Evolutionary conservation across 2,329 filamentous ascomycete genomes (phyloP).

Genomic region (Ophiostoma sp.): DNA sequence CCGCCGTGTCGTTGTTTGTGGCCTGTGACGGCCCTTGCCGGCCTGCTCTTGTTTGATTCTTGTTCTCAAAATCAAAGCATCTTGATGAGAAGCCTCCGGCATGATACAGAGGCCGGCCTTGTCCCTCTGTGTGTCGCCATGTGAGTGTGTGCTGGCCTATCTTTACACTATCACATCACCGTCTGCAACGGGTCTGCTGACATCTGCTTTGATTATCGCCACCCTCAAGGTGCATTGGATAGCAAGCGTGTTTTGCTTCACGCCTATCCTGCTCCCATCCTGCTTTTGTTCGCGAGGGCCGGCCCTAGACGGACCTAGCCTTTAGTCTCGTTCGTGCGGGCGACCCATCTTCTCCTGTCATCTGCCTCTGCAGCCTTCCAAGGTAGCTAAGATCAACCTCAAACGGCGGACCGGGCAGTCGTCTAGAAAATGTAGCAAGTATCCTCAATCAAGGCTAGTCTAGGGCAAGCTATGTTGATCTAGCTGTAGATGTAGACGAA

Average conservation of each 20-base stretch:
- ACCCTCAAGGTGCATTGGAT: slow-evolving; percentile 1
- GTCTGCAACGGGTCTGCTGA: neutral
- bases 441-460: slow-evolving; percentile 20
- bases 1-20: neutral
- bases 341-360: neutral
- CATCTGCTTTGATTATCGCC: neutral
- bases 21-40: neutral
- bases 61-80: neutral
- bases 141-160: neutral
- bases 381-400: slow-evolving; percentile 17
- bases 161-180: neutral
- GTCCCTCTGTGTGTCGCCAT: neutral
- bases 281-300: neutral
- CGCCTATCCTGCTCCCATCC: neutral
- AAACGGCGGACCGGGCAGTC: slow-evolving; percentile 20
- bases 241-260: neutral
- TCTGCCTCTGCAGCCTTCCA: neutral
- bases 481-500: neutral
- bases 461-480: neutral
- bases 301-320: neutral
- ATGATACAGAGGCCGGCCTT: neutral
- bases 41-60: neutral
- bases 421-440: slow-evolving; percentile 14
- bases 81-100: neutral
- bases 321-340: neutral